Conservation (phyloP, 1,284 basidiomycete species). For the Heterobasidion occidentale region DNA sequence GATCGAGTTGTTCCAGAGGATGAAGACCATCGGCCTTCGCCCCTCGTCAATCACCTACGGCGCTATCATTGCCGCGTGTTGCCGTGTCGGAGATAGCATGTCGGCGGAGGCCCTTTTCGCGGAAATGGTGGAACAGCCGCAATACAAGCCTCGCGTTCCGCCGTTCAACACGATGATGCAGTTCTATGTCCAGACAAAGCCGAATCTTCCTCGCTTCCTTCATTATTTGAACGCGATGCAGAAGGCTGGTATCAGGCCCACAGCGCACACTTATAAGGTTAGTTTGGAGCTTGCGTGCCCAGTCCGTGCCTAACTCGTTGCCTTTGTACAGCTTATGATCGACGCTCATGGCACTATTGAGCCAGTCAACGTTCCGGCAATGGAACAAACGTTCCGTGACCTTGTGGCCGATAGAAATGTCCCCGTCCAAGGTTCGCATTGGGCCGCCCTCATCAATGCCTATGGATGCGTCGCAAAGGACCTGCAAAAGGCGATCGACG, state of each 20-base stretch:
- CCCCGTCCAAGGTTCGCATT: conserved; percentile 78
- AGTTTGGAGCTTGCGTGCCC: conserved; percentile 10
- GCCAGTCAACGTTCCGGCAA: conserved; percentile 69
- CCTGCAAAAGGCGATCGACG: conserved; percentile 65
- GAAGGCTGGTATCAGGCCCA: conserved; percentile 59
- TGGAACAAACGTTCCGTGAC: conserved; percentile 68
- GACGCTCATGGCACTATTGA: conserved; percentile 87
- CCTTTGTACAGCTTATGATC: conserved; percentile 62
- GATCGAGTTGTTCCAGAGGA: conserved; percentile 77
- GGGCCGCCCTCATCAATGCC: conserved; percentile 88
- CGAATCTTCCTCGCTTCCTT: conserved; percentile 73
- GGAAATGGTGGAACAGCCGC: conserved; percentile 73
- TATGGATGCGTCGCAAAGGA: conserved; percentile 81
- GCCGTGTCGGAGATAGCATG: conserved; percentile 83
- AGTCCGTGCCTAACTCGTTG: too few species aligned
- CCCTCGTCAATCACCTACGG: conserved; percentile 93
- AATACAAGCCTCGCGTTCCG: conserved; percentile 86
- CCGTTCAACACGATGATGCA: conserved; percentile 99
- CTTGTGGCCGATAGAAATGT: conserved; percentile 48
- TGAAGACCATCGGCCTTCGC: conserved; percentile 61
- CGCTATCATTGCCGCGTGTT: conserved; percentile 91
- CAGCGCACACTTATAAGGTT: conserved; percentile 90
- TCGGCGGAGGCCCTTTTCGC: conserved; percentile 80
- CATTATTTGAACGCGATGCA: conserved; percentile 73
- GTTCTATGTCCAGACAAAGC: conserved; percentile 86